These are phyloP conservation scores for Coprinellus micaceus DNA, from an alignment of 768 basidiomycete species.

Conservation along the genomic window DNA sequence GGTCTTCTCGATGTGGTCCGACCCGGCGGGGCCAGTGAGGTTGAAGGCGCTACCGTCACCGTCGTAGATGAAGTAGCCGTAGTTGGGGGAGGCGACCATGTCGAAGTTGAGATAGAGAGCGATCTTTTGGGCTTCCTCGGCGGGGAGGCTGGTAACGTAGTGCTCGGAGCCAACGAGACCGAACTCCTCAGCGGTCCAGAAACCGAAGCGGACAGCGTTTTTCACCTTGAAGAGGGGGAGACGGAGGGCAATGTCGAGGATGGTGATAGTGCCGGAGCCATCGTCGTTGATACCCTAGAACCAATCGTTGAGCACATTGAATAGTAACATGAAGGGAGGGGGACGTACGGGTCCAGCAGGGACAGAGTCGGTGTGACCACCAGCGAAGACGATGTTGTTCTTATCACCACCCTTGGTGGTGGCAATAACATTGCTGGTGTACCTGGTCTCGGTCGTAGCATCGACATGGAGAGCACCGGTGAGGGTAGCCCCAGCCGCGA, in stretches of 20 bases:
- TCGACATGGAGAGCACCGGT: conserved; percentile 22
- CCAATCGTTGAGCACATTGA: neutral
- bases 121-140: conserved; percentile 22
- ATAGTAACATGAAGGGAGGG: neutral
- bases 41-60: conserved; percentile 28
- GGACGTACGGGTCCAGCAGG: conserved; percentile 26
- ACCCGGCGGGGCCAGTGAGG: conserved; percentile 26
- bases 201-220: conserved; percentile 30
- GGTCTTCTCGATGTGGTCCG: conserved; percentile 26
- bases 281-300: conserved; percentile 29
- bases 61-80: conserved; percentile 25
- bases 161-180: conserved; percentile 29
- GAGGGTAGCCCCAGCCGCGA: conserved; percentile 19
- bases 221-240: conserved; percentile 25
- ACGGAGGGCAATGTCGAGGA: conserved; percentile 27
- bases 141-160: conserved; percentile 25
- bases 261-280: conserved; percentile 26
- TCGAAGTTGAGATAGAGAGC: conserved; percentile 34
- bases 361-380: conserved; percentile 30
- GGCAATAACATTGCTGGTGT: conserved; percentile 28
- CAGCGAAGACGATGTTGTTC: conserved; percentile 26
- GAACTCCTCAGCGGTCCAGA: conserved; percentile 32
- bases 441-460: conserved; percentile 22
- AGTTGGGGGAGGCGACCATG: conserved; percentile 33
- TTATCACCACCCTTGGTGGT: conserved; percentile 28